These are phyloP conservation scores for Colletotrichum phormii DNA, from an alignment of 2,329 filamentous ascomycete species.

Conservation along the genomic window DNA sequence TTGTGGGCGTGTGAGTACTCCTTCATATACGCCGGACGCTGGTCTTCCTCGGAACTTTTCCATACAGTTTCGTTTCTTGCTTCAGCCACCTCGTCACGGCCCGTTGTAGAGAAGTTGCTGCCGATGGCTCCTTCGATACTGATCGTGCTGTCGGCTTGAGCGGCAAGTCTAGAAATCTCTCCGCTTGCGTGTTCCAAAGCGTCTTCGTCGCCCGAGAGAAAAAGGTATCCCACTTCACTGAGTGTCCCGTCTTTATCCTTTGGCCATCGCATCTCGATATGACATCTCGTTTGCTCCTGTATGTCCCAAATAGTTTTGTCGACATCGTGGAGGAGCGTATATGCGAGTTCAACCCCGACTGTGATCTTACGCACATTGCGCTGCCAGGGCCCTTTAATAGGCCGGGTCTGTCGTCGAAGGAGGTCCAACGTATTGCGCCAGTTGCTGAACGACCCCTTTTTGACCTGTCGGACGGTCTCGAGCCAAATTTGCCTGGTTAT, in stretches of 20 bases:
- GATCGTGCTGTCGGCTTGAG: neutral
- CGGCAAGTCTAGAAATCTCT: slow-evolving; percentile 20
- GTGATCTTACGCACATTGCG: slow-evolving; percentile 42
- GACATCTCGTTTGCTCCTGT: slow-evolving; percentile 41
- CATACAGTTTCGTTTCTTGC: slow-evolving; percentile 1
- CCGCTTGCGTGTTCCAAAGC: slow-evolving; percentile 24
- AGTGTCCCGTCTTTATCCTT: neutral
- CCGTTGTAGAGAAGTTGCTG: neutral
- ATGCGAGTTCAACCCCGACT: slow-evolving; percentile 36
- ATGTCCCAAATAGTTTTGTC: slow-evolving; percentile 45
- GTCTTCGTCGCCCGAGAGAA: slow-evolving; percentile 32
- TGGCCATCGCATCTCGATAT: slow-evolving; percentile 37
- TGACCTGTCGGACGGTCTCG: slow-evolving; percentile 47
- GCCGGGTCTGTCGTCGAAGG: slow-evolving; percentile 52
- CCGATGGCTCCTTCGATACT: slow-evolving; percentile 3
- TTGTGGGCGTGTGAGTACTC: slow-evolving; percentile 14
- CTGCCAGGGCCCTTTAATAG: slow-evolving; percentile 33
- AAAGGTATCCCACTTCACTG: neutral
- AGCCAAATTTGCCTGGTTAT: slow-evolving; percentile 51
- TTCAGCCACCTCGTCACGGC: neutral
- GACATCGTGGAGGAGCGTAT: slow-evolving; percentile 35
- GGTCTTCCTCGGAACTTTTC: neutral
- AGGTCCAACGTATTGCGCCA: slow-evolving; percentile 54
- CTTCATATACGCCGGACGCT: slow-evolving; percentile 11
- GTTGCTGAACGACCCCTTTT: slow-evolving; percentile 45